Evolutionary conservation across 257 asterid species (phyloP).

Genomic region (Solanum chmielewskii): DNA sequence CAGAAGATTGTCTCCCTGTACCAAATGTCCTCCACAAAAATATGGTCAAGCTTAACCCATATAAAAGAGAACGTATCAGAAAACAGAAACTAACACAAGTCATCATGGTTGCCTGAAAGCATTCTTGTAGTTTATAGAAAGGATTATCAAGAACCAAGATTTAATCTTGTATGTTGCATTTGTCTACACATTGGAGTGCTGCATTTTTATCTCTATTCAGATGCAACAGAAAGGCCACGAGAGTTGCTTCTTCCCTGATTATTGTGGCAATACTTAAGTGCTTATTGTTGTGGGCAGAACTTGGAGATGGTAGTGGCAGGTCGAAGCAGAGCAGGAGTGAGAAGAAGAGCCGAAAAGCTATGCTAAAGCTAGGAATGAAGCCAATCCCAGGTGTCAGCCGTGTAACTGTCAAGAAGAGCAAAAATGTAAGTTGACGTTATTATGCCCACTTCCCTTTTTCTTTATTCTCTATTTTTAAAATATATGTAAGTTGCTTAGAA

Average conservation of each 20-base stretch:
- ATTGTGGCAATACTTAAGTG: neutral
- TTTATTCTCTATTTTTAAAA: neutral
- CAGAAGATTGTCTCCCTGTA: neutral
- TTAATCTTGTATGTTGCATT: neutral
- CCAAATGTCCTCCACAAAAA: neutral
- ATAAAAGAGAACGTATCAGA: neutral
- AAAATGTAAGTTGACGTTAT: slow-evolving; percentile 26
- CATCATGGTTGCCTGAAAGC: neutral
- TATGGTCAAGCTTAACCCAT: neutral
- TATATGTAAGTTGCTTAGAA: neutral
- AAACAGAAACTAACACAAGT: neutral
- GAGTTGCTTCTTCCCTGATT: neutral
- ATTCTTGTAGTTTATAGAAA: neutral
- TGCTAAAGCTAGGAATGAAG: slow-evolving; percentile 69
- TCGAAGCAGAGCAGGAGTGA: slow-evolving; percentile 63
- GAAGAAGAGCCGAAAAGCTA: slow-evolving; percentile 65
- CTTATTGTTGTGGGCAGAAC: slow-evolving; percentile 16
- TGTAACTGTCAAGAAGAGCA: slow-evolving; percentile 64
- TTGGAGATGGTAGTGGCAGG: slow-evolving; percentile 45
- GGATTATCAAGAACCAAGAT: neutral
- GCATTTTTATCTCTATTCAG: neutral
- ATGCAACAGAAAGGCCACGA: neutral
- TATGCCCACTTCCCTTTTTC: neutral
- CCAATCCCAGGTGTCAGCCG: slow-evolving; percentile 54
- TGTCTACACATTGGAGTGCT: neutral